Evolutionary conservation across 208 protist species (phyloP).

Genomic region (Leishmania mexicana): DNA sequence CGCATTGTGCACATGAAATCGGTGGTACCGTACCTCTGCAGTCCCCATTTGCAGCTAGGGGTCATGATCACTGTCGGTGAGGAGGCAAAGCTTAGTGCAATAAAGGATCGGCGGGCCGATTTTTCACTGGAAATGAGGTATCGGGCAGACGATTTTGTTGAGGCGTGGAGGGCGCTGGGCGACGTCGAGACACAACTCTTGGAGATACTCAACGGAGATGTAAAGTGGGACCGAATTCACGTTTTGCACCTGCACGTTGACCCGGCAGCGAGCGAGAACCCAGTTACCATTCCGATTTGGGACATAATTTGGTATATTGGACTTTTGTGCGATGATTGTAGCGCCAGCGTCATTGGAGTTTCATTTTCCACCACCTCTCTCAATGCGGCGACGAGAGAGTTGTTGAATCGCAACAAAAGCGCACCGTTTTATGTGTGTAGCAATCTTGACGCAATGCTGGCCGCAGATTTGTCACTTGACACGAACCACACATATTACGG

Average conservation of each 20-base stretch:
- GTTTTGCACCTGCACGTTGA: constrained; percentile 60
- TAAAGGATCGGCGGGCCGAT: constrained; percentile 36
- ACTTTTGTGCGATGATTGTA: constrained; percentile 57
- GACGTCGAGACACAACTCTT: constrained; percentile 41
- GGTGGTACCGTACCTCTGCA: constrained; percentile 71
- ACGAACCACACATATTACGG: constrained; percentile 45
- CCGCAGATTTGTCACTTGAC: constrained; percentile 37
- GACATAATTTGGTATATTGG: constrained; percentile 62
- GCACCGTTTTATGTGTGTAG: constrained; percentile 60
- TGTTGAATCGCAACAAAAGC: constrained; percentile 31
- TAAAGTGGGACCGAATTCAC: constrained; percentile 52
- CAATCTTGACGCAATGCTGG: constrained; percentile 44
- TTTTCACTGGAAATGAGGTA: constrained; percentile 43
- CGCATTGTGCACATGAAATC: constrained; percentile 48
- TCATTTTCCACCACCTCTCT: constrained; percentile 42
- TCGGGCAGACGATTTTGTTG: constrained; percentile 38
- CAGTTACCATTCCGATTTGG: constrained; percentile 42
- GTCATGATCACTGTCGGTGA: constrained; percentile 77
- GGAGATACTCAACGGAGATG: constrained; percentile 39
- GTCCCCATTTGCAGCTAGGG: constrained; percentile 43
- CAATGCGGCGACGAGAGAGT: constrained; percentile 25
- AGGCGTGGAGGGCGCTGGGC: constrained; percentile 39
- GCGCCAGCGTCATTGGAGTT: constrained; percentile 51
- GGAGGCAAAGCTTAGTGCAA: constrained; percentile 42
- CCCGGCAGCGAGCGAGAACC: constrained; percentile 6